Evolutionary conservation across 352 stramenopile genomes (phyloP).

Genomic region (Globisporangium viniferum): DNA sequence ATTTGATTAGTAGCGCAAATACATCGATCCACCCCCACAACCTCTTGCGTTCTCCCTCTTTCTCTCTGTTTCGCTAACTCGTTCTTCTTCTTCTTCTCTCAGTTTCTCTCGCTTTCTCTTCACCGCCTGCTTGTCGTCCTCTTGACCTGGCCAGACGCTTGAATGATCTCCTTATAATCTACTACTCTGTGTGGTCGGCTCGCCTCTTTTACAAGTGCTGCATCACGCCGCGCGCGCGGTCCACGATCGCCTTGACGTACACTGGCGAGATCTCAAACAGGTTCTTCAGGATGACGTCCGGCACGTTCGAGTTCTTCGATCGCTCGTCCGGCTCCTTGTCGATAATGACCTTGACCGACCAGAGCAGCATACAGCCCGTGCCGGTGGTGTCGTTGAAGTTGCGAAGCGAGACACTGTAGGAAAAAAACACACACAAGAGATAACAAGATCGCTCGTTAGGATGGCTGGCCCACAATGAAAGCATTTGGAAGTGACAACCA

Average conservation of each 20-base stretch:
- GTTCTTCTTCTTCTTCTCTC: neutral
- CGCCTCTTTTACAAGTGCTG: constrained; percentile 33
- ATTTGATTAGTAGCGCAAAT: constrained; percentile 19
- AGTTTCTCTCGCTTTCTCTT: neutral
- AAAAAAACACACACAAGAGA: neutral
- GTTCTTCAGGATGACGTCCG: constrained; percentile 88
- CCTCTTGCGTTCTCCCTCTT: neutral
- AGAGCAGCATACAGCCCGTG: constrained; percentile 68
- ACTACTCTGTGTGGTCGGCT: neutral
- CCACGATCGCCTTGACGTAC: constrained; percentile 82
- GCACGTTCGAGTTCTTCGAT: constrained; percentile 74
- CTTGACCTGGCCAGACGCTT: constrained; percentile 11
- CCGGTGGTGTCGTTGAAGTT: constrained; percentile 78
- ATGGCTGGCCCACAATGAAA: neutral
- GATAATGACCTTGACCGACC: constrained; percentile 81
- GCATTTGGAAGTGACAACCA: neutral
- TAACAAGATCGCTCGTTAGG: neutral
- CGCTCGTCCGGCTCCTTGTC: constrained; percentile 74
- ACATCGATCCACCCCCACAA: constrained; percentile 13
- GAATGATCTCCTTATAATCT: neutral
- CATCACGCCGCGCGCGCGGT: constrained; percentile 54
- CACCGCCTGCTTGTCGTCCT: constrained; percentile 10
- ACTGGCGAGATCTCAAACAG: constrained; percentile 84
- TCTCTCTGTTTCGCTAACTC: neutral
- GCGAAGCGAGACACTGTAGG: constrained; percentile 61